phyloP scores from a whole-genome alignment of 805 yeast species.

The Pichia exigua region DNA sequence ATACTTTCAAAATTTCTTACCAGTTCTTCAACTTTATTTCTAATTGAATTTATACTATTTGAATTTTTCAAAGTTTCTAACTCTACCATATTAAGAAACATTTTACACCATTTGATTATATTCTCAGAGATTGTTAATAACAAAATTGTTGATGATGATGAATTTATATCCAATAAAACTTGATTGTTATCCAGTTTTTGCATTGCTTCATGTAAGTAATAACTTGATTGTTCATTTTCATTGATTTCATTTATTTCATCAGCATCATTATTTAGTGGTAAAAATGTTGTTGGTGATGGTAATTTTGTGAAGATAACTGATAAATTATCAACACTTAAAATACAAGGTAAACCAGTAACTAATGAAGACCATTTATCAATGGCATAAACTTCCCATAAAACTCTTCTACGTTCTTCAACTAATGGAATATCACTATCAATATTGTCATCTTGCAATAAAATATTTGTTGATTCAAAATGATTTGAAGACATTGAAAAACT shows the following conservation, averaged over 20 bases:
- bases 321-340: conserved; percentile 21
- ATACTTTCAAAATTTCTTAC: conserved; percentile 21
- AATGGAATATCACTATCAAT: conserved; percentile 21
- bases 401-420: conserved; percentile 25
- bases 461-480: conserved; percentile 7
- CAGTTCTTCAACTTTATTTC: conserved; percentile 21
- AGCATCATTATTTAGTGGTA: conserved; percentile 9
- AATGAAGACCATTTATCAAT: conserved; percentile 27
- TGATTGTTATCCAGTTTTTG: conserved; percentile 22
- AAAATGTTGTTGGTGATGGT: conserved; percentile 24
- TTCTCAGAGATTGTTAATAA: conserved; percentile 26
- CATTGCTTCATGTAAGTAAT: conserved; percentile 26
- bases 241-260: background rate
- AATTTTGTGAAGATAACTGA: conserved; percentile 24
- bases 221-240: conserved; percentile 6
- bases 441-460: conserved; percentile 15
- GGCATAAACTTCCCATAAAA: conserved; percentile 27
- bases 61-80: conserved; percentile 18
- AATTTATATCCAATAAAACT: conserved; percentile 22
- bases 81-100: conserved; percentile 25
- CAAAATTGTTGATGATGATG: conserved; percentile 21
- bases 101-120: conserved; percentile 27
- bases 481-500: conserved; percentile 7
- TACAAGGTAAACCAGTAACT: conserved; percentile 26
- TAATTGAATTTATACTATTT: conserved; percentile 16